Evolutionary conservation across 345 rosid species (phyloP).

Genomic region (Boechera stricta): DNA sequence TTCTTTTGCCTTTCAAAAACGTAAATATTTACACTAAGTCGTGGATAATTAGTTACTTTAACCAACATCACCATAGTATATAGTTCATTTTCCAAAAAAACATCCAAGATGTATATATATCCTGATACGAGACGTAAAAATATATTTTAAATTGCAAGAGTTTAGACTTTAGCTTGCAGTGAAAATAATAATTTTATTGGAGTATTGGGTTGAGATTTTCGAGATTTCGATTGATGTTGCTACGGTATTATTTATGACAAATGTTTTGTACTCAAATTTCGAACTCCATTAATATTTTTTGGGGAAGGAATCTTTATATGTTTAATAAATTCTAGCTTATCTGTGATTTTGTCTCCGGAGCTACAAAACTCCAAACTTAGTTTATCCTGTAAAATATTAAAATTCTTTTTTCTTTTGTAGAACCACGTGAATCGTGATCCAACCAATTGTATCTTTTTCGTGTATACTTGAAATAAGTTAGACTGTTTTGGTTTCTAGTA

Average conservation of each 20-base stretch:
- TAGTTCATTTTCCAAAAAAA: background rate
- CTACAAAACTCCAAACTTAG: slow-evolving; percentile 26
- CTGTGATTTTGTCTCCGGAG: slow-evolving; percentile 17
- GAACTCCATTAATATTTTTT: background rate
- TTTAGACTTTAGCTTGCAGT: background rate
- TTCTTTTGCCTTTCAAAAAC: slow-evolving; percentile 7
- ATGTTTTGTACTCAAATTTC: background rate
- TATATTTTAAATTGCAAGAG: background rate
- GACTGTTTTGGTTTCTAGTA: background rate
- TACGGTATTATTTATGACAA: background rate
- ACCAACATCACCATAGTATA: background rate
- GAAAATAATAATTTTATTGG: background rate
- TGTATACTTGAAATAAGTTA: slow-evolving; percentile 13
- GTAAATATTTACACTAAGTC: background rate
- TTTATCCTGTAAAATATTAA: background rate
- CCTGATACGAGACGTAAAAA: too few relatives aligned
- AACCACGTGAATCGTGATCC: slow-evolving; percentile 28
- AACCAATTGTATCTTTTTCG: slow-evolving; percentile 16
- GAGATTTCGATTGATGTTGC: background rate
- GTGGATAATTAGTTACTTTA: background rate
- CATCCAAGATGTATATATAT: too few relatives aligned
- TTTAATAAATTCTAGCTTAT: slow-evolving; percentile 15
- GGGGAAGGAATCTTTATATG: background rate
- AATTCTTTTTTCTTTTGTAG: background rate
- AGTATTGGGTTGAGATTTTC: background rate